phyloP scores from a whole-genome alignment of 176 grass and related monocot genomes.

The Avena insularis region DNA sequence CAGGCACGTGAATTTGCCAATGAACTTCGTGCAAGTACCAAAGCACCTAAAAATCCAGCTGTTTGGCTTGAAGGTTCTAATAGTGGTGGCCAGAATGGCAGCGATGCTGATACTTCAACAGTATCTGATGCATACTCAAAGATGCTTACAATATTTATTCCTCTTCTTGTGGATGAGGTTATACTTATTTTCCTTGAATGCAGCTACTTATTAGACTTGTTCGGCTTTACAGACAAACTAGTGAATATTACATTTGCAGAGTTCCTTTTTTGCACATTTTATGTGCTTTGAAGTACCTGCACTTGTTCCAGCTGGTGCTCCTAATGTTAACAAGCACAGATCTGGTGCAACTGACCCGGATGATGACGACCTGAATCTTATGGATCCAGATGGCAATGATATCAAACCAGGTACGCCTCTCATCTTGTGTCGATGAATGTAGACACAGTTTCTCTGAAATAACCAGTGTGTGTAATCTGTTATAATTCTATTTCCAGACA shows the following conservation, averaged over 20 bases:
- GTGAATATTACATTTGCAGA: slow-evolving; percentile 58
- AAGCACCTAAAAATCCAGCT: slow-evolving; percentile 82
- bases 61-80: slow-evolving; percentile 88
- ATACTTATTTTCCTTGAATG: slow-evolving; percentile 13
- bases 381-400: slow-evolving; percentile 91
- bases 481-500: slow-evolving; percentile 54
- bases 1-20: slow-evolving; percentile 99
- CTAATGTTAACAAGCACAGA: slow-evolving; percentile 59
- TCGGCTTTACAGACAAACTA: slow-evolving; percentile 28
- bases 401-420: slow-evolving; percentile 65
- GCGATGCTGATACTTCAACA: slow-evolving; percentile 77
- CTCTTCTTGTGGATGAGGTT: slow-evolving; percentile 98
- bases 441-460: slow-evolving; percentile 15
- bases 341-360: slow-evolving; percentile 60
- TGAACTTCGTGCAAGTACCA: slow-evolving; percentile 95
- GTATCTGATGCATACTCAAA: slow-evolving; percentile 98
- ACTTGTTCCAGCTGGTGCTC: slow-evolving; percentile 67
- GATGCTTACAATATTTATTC: slow-evolving; percentile 99
- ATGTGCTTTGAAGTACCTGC: slow-evolving; percentile 98
- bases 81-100: slow-evolving; percentile 64
- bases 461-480: slow-evolving; percentile 5
- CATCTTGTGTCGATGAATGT: slow-evolving; percentile 36
- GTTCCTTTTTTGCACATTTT: slow-evolving; percentile 99
- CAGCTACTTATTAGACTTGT: slow-evolving; percentile 9
- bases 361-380: slow-evolving; percentile 81